These are phyloP conservation scores for Aspergillus asperescens DNA, from an alignment of 495 filamentous ascomycete genomes.

Conservation along the genomic window DNA sequence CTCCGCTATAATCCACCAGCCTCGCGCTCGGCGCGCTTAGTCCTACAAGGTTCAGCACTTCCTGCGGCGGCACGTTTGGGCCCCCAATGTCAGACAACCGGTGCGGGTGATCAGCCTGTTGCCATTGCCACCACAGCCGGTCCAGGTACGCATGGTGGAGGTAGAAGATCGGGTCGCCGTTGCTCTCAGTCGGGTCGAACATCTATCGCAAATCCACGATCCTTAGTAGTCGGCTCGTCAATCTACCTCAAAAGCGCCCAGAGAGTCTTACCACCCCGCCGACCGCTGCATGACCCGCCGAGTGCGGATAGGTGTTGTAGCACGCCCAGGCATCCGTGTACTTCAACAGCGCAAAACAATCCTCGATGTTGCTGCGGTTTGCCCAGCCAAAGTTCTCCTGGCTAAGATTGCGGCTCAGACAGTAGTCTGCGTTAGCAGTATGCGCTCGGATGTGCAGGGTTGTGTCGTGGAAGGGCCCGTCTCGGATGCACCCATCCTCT, in stretches of 20 bases:
- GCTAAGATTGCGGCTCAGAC: neutral
- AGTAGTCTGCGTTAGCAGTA: neutral
- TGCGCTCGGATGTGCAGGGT: neutral
- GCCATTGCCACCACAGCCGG: constrained; percentile 9
- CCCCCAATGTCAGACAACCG: neutral
- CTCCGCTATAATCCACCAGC: neutral
- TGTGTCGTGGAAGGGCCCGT: neutral
- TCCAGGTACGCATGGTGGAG: constrained; percentile 11
- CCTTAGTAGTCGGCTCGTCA: neutral
- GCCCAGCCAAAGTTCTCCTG: neutral
- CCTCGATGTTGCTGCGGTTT: constrained; percentile 1
- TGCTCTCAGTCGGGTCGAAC: neutral
- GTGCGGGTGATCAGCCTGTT: neutral
- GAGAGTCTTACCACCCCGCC: constrained; percentile 4
- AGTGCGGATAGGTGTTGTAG: constrained; percentile 3
- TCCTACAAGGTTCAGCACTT: neutral
- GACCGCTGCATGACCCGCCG: constrained; percentile 1
- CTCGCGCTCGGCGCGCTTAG: neutral
- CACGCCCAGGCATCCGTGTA: constrained; percentile 5
- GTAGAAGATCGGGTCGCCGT: constrained; percentile 5
- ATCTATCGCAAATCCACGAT: too few relatives aligned
- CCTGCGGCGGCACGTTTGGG: neutral
- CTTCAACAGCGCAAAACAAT: neutral
- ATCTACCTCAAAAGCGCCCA: neutral
- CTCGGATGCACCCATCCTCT: neutral